Evolutionary conservation across 768 basidiomycete species (phyloP).

Genomic region (Aureoboletus auriporus): DNA sequence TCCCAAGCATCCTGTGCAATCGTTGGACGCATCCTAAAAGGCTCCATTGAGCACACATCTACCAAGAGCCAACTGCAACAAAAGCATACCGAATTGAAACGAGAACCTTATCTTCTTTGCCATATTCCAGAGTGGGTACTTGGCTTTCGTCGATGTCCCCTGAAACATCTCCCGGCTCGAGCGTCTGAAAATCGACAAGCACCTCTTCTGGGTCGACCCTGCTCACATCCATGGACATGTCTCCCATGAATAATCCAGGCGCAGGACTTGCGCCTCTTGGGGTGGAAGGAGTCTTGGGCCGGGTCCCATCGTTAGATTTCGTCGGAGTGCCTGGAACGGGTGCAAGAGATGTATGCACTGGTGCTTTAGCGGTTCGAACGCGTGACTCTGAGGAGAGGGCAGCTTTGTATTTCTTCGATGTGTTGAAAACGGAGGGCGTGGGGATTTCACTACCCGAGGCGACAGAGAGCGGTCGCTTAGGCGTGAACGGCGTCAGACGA

Average conservation of each 20-base stretch:
- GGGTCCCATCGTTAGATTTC: constrained; percentile 34
- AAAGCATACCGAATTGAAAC: constrained; percentile 68
- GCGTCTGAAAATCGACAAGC: constrained; percentile 68
- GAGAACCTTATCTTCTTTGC: constrained; percentile 82
- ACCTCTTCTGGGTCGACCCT: constrained; percentile 72
- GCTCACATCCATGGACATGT: constrained; percentile 65
- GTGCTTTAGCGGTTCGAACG: constrained; percentile 28
- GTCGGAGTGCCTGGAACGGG: constrained; percentile 55
- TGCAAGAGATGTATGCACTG: constrained; percentile 29
- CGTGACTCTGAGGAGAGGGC: constrained; percentile 47
- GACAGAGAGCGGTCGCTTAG: constrained; percentile 46
- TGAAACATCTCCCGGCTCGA: constrained; percentile 67
- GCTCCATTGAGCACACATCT: constrained; percentile 2
- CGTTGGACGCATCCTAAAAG: constrained; percentile 59
- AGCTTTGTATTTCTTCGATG: constrained; percentile 68
- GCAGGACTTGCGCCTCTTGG: constrained; percentile 50
- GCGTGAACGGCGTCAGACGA: constrained; percentile 49
- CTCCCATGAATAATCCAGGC: constrained; percentile 40
- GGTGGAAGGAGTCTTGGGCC: constrained; percentile 53
- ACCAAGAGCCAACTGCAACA: background rate
- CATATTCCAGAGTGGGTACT: constrained; percentile 44
- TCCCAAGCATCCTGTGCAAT: constrained; percentile 53
- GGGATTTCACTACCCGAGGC: constrained; percentile 31
- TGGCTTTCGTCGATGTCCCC: constrained; percentile 63
- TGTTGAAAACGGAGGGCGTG: constrained; percentile 35